These are phyloP conservation scores for Cladophialophora immunda DNA, from an alignment of 2,329 filamentous ascomycete genomes.

Conservation along the genomic window DNA sequence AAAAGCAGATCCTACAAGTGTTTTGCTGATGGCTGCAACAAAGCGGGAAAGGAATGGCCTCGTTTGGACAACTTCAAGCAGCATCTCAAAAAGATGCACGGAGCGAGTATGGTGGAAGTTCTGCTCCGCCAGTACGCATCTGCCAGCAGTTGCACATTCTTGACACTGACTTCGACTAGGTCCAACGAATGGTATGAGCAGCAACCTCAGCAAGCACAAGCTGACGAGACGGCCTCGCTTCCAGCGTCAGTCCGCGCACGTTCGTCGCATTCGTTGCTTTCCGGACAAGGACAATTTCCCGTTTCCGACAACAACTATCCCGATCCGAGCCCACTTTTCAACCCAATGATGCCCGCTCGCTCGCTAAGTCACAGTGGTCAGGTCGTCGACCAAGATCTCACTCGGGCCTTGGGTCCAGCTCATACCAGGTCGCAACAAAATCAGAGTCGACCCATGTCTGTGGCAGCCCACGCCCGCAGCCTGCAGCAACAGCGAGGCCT, in stretches of 20 bases:
- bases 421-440: not conserved
- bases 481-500: slow-evolving; percentile 6
- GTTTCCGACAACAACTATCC: slow-evolving; percentile 13
- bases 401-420: not conserved
- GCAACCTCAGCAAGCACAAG: slow-evolving; percentile 4
- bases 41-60: slow-evolving; percentile 76
- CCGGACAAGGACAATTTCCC: slow-evolving; percentile 3
- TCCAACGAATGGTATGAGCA: slow-evolving; percentile 49
- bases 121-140: slow-evolving; percentile 58
- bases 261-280: slow-evolving; percentile 1
- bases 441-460: slow-evolving; percentile 18
- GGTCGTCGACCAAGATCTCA: slow-evolving; percentile 3
- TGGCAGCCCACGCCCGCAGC: not conserved
- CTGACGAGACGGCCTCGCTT: slow-evolving; percentile 18
- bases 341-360: not conserved
- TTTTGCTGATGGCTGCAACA: slow-evolving; percentile 63
- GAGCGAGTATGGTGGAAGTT: slow-evolving; percentile 51
- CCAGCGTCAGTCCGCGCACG: not conserved
- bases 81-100: slow-evolving; percentile 77
- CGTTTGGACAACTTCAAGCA: slow-evolving; percentile 86
- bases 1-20: slow-evolving; percentile 67
- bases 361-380: slow-evolving; percentile 9
- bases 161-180: slow-evolving; percentile 39
- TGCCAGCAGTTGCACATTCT: slow-evolving; percentile 1
- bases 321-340: not conserved